These are phyloP conservation scores for Rubia balearica DNA, from an alignment of 305 asterid species.

Conservation along the genomic window DNA sequence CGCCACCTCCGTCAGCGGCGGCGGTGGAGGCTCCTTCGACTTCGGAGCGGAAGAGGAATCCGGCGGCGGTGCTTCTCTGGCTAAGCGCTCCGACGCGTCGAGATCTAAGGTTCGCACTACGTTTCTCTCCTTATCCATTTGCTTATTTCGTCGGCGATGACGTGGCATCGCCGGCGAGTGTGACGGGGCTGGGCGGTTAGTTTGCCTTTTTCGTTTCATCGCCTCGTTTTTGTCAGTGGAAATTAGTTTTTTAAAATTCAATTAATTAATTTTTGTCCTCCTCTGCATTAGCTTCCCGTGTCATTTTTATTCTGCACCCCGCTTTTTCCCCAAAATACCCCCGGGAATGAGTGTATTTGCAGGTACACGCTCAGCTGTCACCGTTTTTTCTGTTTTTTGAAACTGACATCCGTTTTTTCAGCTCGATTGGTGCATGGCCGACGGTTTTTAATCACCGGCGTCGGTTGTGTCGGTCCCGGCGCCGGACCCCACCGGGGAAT, in stretches of 20 bases:
- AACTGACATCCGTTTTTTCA: slow-evolving; percentile 24
- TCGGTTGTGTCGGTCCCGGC: not conserved
- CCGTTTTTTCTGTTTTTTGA: slow-evolving; percentile 26
- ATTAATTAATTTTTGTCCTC: not conserved
- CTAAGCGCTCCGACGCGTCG: slow-evolving; percentile 26
- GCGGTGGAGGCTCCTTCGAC: slow-evolving; percentile 35
- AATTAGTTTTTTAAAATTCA: not conserved
- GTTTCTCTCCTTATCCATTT: not conserved
- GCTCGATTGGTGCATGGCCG: slow-evolving; percentile 7
- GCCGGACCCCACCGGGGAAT: not conserved
- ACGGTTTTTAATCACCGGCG: slow-evolving; percentile 18
- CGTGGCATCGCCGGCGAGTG: slow-evolving; percentile 5
- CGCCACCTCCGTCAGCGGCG: slow-evolving; percentile 59
- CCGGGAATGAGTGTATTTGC: slow-evolving; percentile 24
- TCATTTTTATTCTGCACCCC: slow-evolving; percentile 13
- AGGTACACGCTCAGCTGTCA: slow-evolving; percentile 24
- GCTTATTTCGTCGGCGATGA: not conserved
- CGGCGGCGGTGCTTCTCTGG: slow-evolving; percentile 28
- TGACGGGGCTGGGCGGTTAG: not conserved
- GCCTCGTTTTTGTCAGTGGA: slow-evolving; percentile 6
- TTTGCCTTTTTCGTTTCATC: not conserved
- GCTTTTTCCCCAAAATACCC: slow-evolving; percentile 34
- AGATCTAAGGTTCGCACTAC: slow-evolving; percentile 71
- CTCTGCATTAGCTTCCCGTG: slow-evolving; percentile 26
- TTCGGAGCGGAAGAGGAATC: slow-evolving; percentile 48